These are phyloP conservation scores for Buddleja alternifolia DNA, from an alignment of 257 asterid genomes.

Conservation along the genomic window DNA sequence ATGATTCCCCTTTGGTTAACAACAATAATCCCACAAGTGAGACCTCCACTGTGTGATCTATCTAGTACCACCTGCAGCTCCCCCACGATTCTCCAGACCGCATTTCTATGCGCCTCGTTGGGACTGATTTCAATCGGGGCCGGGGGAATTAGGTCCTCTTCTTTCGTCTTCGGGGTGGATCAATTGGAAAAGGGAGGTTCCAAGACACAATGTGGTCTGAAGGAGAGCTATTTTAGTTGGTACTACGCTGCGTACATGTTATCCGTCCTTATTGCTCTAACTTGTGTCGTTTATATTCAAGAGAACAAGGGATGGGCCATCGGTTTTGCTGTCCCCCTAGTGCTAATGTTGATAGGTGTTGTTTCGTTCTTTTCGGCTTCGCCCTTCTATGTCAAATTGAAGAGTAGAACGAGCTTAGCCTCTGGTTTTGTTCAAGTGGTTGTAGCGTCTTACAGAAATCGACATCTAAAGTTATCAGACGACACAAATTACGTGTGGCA, in stretches of 20 bases:
- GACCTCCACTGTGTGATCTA: no score
- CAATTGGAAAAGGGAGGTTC: slow-evolving; percentile 36
- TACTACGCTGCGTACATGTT: slow-evolving; percentile 39
- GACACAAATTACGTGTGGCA: slow-evolving; percentile 27
- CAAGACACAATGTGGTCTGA: neutral
- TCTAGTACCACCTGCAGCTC: no score
- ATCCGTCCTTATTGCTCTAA: slow-evolving; percentile 41
- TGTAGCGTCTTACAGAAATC: slow-evolving; percentile 50
- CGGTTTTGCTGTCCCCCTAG: slow-evolving; percentile 49
- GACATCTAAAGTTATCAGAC: slow-evolving; percentile 30
- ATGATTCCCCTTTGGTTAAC: no score
- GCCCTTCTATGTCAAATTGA: slow-evolving; percentile 43
- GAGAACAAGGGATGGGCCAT: slow-evolving; percentile 52
- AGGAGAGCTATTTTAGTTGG: slow-evolving; percentile 51
- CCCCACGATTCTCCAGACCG: no score
- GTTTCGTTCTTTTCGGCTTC: slow-evolving; percentile 47
- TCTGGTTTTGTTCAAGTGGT: slow-evolving; percentile 45
- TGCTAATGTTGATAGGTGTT: slow-evolving; percentile 39
- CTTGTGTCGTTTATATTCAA: slow-evolving; percentile 52
- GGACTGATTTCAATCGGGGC: slow-evolving; percentile 53
- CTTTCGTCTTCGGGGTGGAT: slow-evolving; percentile 56
- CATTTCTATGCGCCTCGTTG: slow-evolving; percentile 25
- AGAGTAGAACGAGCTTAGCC: slow-evolving; percentile 38
- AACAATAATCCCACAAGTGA: no score
- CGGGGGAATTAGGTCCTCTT: slow-evolving; percentile 48